These are phyloP conservation scores for Colletotrichum musae DNA, from an alignment of 2,329 filamentous ascomycete genomes.

Conservation along the genomic window DNA sequence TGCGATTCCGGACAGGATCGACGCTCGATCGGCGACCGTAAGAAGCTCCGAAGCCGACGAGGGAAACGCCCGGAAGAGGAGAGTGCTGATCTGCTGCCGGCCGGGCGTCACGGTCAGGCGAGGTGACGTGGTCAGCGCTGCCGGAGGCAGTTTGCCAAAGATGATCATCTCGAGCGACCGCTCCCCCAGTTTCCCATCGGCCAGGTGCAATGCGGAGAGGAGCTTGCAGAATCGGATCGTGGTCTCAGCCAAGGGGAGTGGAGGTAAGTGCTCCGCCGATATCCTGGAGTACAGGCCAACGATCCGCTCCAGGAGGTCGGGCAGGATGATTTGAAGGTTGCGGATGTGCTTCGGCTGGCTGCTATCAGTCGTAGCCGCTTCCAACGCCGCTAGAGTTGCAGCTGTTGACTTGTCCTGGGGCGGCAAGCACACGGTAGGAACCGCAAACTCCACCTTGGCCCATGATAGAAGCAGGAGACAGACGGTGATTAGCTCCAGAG, in stretches of 20 bases:
- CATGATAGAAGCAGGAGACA: constrained; percentile 88
- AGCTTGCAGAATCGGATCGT: constrained; percentile 81
- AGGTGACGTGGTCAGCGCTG: constrained; percentile 65
- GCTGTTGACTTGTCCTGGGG: constrained; percentile 62
- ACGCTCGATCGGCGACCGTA: constrained; percentile 81
- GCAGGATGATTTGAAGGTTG: constrained; percentile 72
- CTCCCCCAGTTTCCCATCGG: constrained; percentile 73
- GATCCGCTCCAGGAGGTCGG: constrained; percentile 83
- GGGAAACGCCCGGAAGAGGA: constrained; percentile 80
- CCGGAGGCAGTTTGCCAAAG: constrained; percentile 69
- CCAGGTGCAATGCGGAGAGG: constrained; percentile 76
- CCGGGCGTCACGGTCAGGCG: constrained; percentile 69
- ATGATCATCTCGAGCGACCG: constrained; percentile 76
- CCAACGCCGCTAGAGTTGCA: constrained; percentile 41
- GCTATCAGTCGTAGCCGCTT: constrained; percentile 52
- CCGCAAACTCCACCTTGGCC: constrained; percentile 85
- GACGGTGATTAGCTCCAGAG: constrained; percentile 87
- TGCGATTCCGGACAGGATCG: constrained; percentile 87
- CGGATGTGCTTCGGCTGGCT: constrained; percentile 68
- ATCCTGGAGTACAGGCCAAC: constrained; percentile 80
- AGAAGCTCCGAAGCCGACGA: constrained; percentile 76
- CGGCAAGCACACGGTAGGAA: constrained; percentile 71
- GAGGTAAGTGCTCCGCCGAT: constrained; percentile 78
- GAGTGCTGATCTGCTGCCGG: constrained; percentile 74
- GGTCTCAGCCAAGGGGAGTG: constrained; percentile 79